Evolutionary conservation across 768 basidiomycete species (phyloP).

Genomic region (Lactarius sp.): DNA sequence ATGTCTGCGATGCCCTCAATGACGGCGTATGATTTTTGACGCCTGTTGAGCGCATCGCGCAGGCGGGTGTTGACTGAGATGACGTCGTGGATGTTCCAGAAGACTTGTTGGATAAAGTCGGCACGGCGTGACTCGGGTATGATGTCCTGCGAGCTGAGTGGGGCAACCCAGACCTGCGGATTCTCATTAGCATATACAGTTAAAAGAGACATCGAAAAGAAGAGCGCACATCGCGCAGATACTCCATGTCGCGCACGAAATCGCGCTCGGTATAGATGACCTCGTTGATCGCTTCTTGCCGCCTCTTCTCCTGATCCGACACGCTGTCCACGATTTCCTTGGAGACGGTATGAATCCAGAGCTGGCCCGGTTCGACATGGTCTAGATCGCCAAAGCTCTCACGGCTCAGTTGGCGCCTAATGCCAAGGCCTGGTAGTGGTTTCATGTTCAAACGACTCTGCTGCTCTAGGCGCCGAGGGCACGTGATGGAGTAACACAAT

Average conservation of each 20-base stretch:
- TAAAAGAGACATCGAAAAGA: slow-evolving; percentile 11
- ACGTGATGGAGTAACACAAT: slow-evolving; percentile 97
- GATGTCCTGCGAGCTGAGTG: slow-evolving; percentile 69
- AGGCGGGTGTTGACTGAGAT: slow-evolving; percentile 85
- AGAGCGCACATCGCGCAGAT: slow-evolving; percentile 79
- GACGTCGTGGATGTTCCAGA: slow-evolving; percentile 97
- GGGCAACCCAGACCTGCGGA: slow-evolving; percentile 80
- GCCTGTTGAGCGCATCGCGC: slow-evolving; percentile 90
- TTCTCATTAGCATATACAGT: neutral
- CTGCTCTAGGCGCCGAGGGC: slow-evolving; percentile 90
- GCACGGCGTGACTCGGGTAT: slow-evolving; percentile 71
- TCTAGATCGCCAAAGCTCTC: slow-evolving; percentile 75
- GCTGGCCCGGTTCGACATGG: slow-evolving; percentile 67
- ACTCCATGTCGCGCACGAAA: slow-evolving; percentile 97
- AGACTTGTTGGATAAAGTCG: slow-evolving; percentile 89
- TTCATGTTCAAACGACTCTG: slow-evolving; percentile 94
- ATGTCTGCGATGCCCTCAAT: slow-evolving; percentile 92
- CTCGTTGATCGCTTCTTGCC: slow-evolving; percentile 98
- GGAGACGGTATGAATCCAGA: slow-evolving; percentile 97
- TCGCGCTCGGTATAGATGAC: slow-evolving; percentile 93
- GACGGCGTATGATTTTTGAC: slow-evolving; percentile 92
- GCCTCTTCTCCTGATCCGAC: slow-evolving; percentile 87
- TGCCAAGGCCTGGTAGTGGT: slow-evolving; percentile 81
- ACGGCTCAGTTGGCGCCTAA: slow-evolving; percentile 58
- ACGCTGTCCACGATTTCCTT: slow-evolving; percentile 91